phyloP scores from a whole-genome alignment of 352 stramenopile genomes.

The Phytophthora melonis region DNA sequence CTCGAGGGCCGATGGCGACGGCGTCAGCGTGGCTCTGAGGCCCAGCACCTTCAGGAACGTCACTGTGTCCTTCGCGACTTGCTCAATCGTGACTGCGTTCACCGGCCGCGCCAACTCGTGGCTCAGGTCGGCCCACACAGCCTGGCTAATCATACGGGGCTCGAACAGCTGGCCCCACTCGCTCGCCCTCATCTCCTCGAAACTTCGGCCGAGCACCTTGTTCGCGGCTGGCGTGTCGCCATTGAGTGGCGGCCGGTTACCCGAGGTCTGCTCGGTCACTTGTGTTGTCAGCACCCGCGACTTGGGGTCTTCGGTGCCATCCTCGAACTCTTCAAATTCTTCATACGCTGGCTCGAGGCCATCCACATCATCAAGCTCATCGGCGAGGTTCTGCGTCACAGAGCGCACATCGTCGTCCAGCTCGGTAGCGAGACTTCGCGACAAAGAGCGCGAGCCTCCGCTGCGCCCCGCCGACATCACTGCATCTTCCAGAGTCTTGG shows the following conservation, averaged over 20 bases:
- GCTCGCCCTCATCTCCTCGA: not conserved
- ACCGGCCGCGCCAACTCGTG: not conserved
- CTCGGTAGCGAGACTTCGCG: not conserved
- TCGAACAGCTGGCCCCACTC: not conserved
- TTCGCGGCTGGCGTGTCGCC: not conserved
- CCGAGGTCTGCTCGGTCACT: not conserved
- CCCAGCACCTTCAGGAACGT: not conserved
- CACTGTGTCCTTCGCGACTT: conserved; percentile 7
- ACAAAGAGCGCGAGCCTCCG: not conserved
- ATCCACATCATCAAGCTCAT: not conserved
- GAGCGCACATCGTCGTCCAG: no score
- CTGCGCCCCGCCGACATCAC: conserved; percentile 2
- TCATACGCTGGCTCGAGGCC: not conserved
- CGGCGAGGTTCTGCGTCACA: no score
- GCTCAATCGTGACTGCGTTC: not conserved
- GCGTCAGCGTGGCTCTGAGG: not conserved
- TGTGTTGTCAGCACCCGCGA: not conserved
- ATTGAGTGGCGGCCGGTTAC: not conserved
- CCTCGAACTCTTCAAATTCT: not conserved
- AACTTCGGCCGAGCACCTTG: not conserved
- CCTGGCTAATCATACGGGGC: not conserved
- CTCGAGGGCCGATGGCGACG: not conserved
- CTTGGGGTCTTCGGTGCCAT: not conserved
- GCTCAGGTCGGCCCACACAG: not conserved
- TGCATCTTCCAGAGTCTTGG: conserved; percentile 1